Conservation (phyloP, 2,329 filamentous ascomycete species). For the Diplodia mutila region DNA sequence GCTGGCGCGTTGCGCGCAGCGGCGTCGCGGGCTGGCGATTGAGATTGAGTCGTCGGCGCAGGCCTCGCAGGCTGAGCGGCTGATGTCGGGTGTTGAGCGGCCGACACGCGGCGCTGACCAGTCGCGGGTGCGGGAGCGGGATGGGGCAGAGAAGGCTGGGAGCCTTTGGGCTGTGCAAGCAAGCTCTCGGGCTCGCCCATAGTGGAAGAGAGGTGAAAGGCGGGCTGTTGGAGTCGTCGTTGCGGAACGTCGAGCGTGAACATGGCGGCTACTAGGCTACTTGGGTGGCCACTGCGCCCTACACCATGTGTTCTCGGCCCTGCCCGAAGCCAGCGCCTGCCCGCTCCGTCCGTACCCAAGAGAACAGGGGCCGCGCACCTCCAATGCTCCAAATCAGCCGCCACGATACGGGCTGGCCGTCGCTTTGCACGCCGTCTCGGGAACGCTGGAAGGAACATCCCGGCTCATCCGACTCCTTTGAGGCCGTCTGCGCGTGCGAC, state of each 20-base stretch:
- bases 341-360: neutral
- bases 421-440: neutral
- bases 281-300: neutral
- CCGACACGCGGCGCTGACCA: neutral
- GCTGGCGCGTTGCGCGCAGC: neutral
- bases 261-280: neutral
- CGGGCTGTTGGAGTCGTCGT: constrained; percentile 16
- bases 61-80: constrained; percentile 18
- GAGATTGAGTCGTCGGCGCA: neutral
- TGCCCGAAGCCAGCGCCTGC: neutral
- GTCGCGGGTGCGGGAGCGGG: neutral
- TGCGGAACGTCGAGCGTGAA: constrained; percentile 17
- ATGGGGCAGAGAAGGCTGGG: neutral
- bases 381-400: too few relatives aligned
- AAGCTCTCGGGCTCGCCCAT: constrained; percentile 25
- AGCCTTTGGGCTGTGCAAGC: constrained; percentile 18
- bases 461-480: constrained; percentile 19
- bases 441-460: constrained; percentile 5
- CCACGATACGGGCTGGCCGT: neutral
- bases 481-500: neutral
- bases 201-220: constrained; percentile 5
- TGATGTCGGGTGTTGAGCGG: constrained; percentile 22
- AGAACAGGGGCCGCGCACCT: neutral
- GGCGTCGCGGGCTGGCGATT: neutral
- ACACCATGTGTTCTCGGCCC: neutral